phyloP scores from a whole-genome alignment of 1,139 yeast species.

The Pichia inconspicua region DNA sequence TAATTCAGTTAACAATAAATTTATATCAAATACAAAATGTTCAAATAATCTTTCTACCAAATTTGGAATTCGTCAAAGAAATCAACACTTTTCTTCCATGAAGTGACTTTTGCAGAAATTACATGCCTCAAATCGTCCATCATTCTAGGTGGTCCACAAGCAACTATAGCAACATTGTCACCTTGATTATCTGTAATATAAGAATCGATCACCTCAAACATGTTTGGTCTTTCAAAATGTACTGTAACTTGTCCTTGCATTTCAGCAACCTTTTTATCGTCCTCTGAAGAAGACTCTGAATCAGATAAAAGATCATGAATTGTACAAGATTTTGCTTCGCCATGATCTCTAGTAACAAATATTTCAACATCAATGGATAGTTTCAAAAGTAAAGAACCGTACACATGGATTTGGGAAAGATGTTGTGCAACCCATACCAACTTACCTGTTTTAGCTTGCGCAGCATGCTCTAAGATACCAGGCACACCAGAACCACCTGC shows the following conservation, averaged over 20 bases:
- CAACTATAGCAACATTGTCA: constrained; percentile 33
- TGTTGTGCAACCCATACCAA: constrained; percentile 14
- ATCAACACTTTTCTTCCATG: constrained; percentile 17
- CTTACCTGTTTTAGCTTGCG: constrained; percentile 16
- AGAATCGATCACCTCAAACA: constrained; percentile 29
- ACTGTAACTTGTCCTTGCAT: background rate
- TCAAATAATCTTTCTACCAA: constrained; percentile 11
- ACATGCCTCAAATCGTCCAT: constrained; percentile 32
- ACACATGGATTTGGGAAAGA: constrained; percentile 5
- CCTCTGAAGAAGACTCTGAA: background rate
- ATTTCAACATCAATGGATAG: constrained; percentile 10
- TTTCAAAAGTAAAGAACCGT: constrained; percentile 2
- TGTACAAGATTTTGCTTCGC: background rate
- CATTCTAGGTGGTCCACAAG: constrained; percentile 41
- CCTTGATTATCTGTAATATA: constrained; percentile 29
- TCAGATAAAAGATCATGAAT: background rate
- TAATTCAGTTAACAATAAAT: no score
- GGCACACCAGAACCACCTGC: constrained; percentile 76
- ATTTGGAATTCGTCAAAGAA: constrained; percentile 20
- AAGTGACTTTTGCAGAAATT: constrained; percentile 6
- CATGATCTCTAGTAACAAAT: constrained; percentile 14
- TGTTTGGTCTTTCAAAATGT: constrained; percentile 31
- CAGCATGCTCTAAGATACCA: constrained; percentile 36
- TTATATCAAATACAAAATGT: background rate
- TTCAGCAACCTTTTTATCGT: background rate